Evolutionary conservation across 257 asterid species (phyloP).

Genomic region (Primulina tabacum): DNA sequence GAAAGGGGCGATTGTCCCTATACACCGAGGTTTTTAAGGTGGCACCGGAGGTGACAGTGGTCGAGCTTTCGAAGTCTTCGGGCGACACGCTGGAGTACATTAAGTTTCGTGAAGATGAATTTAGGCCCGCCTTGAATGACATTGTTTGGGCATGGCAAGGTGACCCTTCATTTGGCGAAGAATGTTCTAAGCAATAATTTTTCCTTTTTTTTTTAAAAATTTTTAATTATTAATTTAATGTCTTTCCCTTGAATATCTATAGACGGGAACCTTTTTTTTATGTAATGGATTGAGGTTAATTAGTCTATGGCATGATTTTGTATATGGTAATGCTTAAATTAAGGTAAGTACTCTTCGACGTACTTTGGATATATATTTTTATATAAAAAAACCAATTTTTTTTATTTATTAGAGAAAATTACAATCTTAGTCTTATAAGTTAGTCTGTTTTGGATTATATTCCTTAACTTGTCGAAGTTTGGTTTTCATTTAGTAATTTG

Average conservation of each 20-base stretch:
- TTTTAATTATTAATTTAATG: neutral
- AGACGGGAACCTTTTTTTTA: neutral
- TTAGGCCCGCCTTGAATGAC: conserved; percentile 40
- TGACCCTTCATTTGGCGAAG: conserved; percentile 13
- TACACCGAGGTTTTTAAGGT: conserved; percentile 40
- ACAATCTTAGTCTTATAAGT: no score
- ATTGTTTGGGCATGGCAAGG: conserved; percentile 46
- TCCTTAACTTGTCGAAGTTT: no score
- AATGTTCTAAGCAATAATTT: conserved; percentile 1
- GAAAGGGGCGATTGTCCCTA: conserved; percentile 35
- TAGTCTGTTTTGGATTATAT: no score
- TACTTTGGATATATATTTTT: no score
- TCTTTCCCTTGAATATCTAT: neutral
- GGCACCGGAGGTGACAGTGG: conserved; percentile 48
- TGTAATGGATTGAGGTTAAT: neutral
- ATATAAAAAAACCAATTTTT: no score
- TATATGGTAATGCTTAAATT: no score
- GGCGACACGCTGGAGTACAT: conserved; percentile 43
- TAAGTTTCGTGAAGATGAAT: conserved; percentile 39
- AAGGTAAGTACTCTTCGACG: no score
- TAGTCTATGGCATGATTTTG: neutral
- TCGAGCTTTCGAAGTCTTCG: conserved; percentile 38
- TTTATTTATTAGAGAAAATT: no score
- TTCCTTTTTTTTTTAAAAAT: neutral
- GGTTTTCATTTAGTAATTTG: no score